Evolutionary conservation across 345 rosid species (phyloP).

Genomic region (Limnanthes douglasii): DNA sequence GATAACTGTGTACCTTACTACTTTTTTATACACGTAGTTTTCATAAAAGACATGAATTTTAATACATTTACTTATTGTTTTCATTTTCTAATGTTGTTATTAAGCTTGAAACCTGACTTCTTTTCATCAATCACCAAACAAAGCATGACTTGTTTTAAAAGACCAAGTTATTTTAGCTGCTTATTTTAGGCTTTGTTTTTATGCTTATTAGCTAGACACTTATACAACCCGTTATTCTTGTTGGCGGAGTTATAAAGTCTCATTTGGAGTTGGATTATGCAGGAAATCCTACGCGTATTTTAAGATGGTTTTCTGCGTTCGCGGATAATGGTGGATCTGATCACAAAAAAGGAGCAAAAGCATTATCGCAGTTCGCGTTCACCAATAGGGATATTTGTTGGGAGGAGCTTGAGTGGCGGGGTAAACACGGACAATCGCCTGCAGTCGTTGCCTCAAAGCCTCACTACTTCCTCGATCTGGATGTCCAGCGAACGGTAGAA

Average conservation of each 20-base stretch:
- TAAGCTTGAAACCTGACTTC: too few relatives aligned
- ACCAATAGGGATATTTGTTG: slow-evolving; percentile 80
- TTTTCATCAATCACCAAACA: too few relatives aligned
- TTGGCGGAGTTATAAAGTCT: too few relatives aligned
- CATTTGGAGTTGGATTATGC: slow-evolving; percentile 9
- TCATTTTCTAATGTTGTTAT: too few relatives aligned
- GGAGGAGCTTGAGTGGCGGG: slow-evolving; percentile 96
- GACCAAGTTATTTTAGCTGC: background rate
- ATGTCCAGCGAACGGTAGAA: slow-evolving; percentile 52
- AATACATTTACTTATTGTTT: too few relatives aligned
- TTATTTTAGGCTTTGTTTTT: too few relatives aligned
- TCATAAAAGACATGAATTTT: too few relatives aligned
- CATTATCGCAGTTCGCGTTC: slow-evolving; percentile 80
- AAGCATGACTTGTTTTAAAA: background rate
- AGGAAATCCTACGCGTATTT: slow-evolving; percentile 43
- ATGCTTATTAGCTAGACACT: too few relatives aligned
- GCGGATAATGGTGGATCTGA: slow-evolving; percentile 42
- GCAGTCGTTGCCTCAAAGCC: slow-evolving; percentile 94
- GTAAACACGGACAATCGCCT: slow-evolving; percentile 95
- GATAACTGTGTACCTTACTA: too few relatives aligned
- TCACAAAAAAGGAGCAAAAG: slow-evolving; percentile 74
- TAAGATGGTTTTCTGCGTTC: slow-evolving; percentile 64
- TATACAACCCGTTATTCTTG: too few relatives aligned
- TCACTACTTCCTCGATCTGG: slow-evolving; percentile 85
- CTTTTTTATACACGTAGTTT: too few relatives aligned